phyloP scores from a whole-genome alignment of 371 early-diverging fungal genomes.

The Mortierella polycephala region DNA sequence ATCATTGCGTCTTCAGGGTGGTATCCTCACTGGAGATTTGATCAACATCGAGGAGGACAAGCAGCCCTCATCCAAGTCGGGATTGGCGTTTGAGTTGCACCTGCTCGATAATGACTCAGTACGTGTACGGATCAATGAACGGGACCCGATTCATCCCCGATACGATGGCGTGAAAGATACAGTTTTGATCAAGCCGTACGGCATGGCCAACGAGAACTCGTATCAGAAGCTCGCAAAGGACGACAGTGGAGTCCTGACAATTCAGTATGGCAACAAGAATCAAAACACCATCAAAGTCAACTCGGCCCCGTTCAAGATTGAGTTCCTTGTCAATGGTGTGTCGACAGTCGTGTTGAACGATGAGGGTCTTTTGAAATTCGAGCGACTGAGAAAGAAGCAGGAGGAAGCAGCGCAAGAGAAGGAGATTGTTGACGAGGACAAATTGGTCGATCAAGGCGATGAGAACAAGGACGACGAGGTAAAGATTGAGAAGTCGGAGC shows the following conservation, averaged over 20 bases:
- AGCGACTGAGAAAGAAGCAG: conserved; percentile 73
- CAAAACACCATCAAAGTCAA: conserved; percentile 61
- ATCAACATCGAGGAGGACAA: conserved; percentile 62
- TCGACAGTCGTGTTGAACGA: conserved; percentile 83
- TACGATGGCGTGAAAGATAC: conserved; percentile 75
- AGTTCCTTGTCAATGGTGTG: conserved; percentile 69
- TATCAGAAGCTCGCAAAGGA: conserved; percentile 42
- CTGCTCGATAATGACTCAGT: conserved; percentile 69
- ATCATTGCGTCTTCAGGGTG: conserved; percentile 54
- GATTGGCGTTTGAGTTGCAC: conserved; percentile 61
- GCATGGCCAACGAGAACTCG: conserved; percentile 31
- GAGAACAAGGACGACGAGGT: conserved; percentile 15
- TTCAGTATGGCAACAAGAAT: conserved; percentile 44
- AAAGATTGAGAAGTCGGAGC: conserved; percentile 56
- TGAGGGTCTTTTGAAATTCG: conserved; percentile 86
- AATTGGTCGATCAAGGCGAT: conserved; percentile 46
- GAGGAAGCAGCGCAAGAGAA: conserved; percentile 28
- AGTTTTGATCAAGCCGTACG: conserved; percentile 64
- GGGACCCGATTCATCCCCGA: conserved; percentile 71
- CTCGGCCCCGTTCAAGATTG: conserved; percentile 72
- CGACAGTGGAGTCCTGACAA: conserved; percentile 19
- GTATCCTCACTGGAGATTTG: conserved; percentile 67
- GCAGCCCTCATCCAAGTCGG: conserved; percentile 34
- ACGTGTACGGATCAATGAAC: conserved; percentile 79
- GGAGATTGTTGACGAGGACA: conserved; percentile 46